phyloP scores from a whole-genome alignment of 73 alveolate species.

The Uronychia setigera region DNA sequence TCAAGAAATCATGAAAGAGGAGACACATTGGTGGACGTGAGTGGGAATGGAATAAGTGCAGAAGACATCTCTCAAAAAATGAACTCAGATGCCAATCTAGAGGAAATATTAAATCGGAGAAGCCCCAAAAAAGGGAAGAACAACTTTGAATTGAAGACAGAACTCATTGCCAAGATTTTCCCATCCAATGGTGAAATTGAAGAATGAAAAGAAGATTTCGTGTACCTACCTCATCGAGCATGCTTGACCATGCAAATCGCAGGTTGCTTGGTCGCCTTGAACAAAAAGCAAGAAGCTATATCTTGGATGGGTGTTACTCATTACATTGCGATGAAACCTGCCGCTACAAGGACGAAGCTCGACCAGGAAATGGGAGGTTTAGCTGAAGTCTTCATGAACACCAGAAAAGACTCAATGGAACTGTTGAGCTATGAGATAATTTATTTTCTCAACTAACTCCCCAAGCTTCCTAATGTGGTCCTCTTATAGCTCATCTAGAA shows the following conservation, averaged over 20 bases:
- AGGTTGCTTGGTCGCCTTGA: conserved; percentile 60
- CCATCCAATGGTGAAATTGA: background rate
- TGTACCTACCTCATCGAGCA: conserved; percentile 64
- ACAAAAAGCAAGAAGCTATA: conserved; percentile 14
- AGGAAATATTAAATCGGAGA: background rate
- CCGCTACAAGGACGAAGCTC: conserved; percentile 50
- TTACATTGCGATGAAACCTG: conserved; percentile 39
- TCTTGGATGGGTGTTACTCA: conserved; percentile 49
- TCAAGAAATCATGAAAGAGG: no score
- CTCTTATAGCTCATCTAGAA: conserved; percentile 21
- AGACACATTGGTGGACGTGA: no score
- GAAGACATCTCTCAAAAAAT: background rate
- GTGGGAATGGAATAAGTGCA: background rate
- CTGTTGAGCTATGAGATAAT: conserved; percentile 61
- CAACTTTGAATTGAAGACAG: background rate
- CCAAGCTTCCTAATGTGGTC: conserved; percentile 54
- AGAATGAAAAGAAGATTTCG: conserved; percentile 50
- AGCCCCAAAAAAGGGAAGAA: background rate
- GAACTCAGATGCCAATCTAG: background rate
- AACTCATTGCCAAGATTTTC: background rate
- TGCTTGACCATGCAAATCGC: conserved; percentile 65
- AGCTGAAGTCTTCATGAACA: conserved; percentile 38
- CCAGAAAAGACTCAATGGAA: conserved; percentile 7
- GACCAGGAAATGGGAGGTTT: conserved; percentile 69
- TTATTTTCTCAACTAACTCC: conserved; percentile 61